phyloP scores from a whole-genome alignment of 1,139 yeast species.

The Protomyces pachydermus region DNA sequence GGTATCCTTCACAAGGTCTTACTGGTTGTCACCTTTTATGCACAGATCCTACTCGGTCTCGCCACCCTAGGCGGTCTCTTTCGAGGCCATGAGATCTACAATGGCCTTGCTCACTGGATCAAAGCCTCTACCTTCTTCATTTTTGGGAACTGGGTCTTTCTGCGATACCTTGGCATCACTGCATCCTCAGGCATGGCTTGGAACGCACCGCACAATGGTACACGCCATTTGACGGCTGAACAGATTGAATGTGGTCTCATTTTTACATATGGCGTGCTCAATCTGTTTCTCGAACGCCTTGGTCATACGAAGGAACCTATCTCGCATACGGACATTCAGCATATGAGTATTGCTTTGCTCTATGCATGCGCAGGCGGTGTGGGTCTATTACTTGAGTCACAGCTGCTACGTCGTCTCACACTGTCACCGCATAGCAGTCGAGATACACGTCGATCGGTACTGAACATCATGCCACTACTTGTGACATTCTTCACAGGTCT shows the following conservation, averaged over 20 bases:
- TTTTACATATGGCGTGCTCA: conserved; percentile 80
- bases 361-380: conserved; percentile 88
- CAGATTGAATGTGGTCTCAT: conserved; percentile 72
- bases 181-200: conserved; percentile 80
- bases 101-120: conserved; percentile 86
- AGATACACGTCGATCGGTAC: conserved; percentile 33
- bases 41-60: conserved; percentile 66
- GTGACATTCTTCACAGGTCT: conserved; percentile 95
- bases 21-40: conserved; percentile 44
- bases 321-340: conserved; percentile 92
- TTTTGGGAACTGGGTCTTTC: conserved; percentile 69
- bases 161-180: conserved; percentile 82
- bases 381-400: conserved; percentile 73
- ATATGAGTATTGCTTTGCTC: conserved; percentile 90
- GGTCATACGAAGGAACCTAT: conserved; percentile 70
- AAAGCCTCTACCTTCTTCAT: conserved; percentile 86
- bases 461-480: conserved; percentile 85
- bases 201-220: conserved; percentile 54
- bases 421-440: conserved; percentile 31
- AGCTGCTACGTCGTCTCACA: conserved; percentile 41
- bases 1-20: conserved; percentile 64
- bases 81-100: conserved; percentile 60
- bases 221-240: conserved; percentile 47
- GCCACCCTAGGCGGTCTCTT: conserved; percentile 72
- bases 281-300: conserved; percentile 83